A percentile compares a stretch with the other conserved stretches of the same genome.
These are phyloP conservation scores for Globisporangium spiculum DNA, from an alignment of 352 stramenopile genomes.

Conservation along the genomic window DNA sequence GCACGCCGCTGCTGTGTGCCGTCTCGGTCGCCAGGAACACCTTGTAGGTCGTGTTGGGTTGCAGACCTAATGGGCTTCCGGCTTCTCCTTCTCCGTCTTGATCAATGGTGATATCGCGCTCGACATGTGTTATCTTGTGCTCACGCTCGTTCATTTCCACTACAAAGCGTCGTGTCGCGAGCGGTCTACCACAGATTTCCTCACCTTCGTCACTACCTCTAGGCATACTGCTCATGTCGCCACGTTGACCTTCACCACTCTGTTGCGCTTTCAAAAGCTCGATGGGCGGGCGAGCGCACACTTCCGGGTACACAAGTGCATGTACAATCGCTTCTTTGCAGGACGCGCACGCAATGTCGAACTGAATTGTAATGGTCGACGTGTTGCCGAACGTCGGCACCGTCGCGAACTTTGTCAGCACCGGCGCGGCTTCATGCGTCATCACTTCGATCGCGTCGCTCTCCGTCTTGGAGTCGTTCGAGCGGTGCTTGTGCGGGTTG, in stretches of 20 bases:
- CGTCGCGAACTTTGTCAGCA: slow-evolving; percentile 37
- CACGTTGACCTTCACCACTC: not conserved
- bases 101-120: slow-evolving; percentile 27
- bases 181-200: not conserved
- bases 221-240: not conserved
- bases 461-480: slow-evolving; percentile 37
- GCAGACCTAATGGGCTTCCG: slow-evolving; percentile 12
- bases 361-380: slow-evolving; percentile 45
- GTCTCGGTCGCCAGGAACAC: slow-evolving; percentile 59
- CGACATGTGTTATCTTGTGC: slow-evolving; percentile 32
- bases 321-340: slow-evolving; percentile 53
- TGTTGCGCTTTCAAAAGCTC: slow-evolving; percentile 9
- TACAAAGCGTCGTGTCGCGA: slow-evolving; percentile 13
- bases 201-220: not conserved
- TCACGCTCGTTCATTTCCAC: slow-evolving; percentile 32
- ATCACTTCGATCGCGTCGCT: slow-evolving; percentile 48
- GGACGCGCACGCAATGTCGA: slow-evolving; percentile 52
- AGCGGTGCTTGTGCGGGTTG: slow-evolving; percentile 54
- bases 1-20: slow-evolving; percentile 43
- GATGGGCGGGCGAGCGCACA: slow-evolving; percentile 27
- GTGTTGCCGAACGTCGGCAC: slow-evolving; percentile 55
- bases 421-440: slow-evolving; percentile 51
- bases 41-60: slow-evolving; percentile 46
- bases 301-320: slow-evolving; percentile 37
- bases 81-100: not conserved